Evolutionary conservation across 2,329 filamentous ascomycete genomes (phyloP).

Genomic region (Alternaria infectoria): DNA sequence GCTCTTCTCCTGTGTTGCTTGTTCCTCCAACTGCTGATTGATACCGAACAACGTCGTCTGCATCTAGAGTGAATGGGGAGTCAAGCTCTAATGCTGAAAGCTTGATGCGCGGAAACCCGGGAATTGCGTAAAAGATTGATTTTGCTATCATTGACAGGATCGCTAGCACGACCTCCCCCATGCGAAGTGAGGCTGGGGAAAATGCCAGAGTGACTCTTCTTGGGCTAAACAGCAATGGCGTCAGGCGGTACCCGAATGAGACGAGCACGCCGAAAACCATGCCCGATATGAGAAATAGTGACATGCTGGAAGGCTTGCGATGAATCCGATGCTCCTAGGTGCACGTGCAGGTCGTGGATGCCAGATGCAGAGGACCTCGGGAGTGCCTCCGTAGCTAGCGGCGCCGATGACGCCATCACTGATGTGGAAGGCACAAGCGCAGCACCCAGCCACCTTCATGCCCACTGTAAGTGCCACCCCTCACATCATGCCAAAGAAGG

Average conservation of each 20-base stretch:
- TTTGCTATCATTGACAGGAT: constrained; percentile 4
- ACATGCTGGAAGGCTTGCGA: not conserved
- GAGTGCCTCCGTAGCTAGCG: not conserved
- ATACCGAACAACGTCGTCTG: constrained; percentile 5
- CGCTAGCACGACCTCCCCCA: constrained; percentile 4
- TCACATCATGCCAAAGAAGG: not conserved
- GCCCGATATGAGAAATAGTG: not conserved
- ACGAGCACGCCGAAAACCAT: constrained; percentile 4
- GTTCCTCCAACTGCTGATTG: not conserved
- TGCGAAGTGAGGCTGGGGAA: constrained; percentile 10
- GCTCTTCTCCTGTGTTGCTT: not conserved
- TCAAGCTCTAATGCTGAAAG: not conserved
- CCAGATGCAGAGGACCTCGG: not conserved
- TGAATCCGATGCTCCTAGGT: not conserved
- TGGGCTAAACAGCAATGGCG: constrained; percentile 1
- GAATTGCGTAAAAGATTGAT: not conserved
- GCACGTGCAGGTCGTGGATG: not conserved
- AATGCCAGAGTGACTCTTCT: constrained; percentile 2
- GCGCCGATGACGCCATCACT: not conserved
- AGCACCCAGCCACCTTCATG: not conserved
- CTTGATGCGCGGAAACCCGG: not conserved
- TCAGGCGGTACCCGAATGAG: constrained; percentile 4
- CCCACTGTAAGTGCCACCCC: not conserved
- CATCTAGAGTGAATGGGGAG: constrained; percentile 3
- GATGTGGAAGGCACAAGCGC: not conserved